These are phyloP conservation scores for Elsinoe fawcettii DNA, from an alignment of 2,329 filamentous ascomycete species.

Conservation along the genomic window DNA sequence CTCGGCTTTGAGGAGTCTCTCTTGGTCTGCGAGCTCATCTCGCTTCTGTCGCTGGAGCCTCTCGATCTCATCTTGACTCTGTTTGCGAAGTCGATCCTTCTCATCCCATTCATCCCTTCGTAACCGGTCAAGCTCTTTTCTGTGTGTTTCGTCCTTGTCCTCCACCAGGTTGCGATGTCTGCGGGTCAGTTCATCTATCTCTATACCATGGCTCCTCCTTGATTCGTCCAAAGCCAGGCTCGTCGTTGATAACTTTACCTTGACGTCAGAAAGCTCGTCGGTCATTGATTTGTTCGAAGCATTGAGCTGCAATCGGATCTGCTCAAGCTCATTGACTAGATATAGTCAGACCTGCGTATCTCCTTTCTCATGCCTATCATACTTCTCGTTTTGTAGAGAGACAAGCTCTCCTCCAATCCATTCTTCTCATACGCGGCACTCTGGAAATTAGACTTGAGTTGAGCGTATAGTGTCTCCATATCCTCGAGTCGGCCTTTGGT, in stretches of 20 bases:
- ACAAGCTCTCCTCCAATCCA: conserved; percentile 64
- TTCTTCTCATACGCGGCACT: conserved; percentile 60
- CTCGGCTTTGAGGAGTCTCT: conserved; percentile 56
- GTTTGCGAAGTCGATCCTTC: conserved; percentile 35
- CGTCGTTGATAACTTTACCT: conserved; percentile 43
- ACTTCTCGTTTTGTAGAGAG: conserved; percentile 69
- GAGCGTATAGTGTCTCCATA: conserved; percentile 66
- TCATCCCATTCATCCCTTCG: conserved; percentile 44
- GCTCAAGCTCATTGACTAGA: conserved; percentile 51
- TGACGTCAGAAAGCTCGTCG: conserved; percentile 59
- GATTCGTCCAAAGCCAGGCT: conserved; percentile 46
- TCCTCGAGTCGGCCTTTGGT: conserved; percentile 66
- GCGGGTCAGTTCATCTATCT: conserved; percentile 45
- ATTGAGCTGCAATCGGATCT: conserved; percentile 42
- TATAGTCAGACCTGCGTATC: conserved; percentile 12
- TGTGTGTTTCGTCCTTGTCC: conserved; percentile 46
- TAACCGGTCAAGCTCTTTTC: conserved; percentile 50
- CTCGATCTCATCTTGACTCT: conserved; percentile 49
- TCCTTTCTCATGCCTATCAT: conserved; percentile 26
- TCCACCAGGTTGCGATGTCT: conserved; percentile 52
- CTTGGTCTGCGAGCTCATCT: conserved; percentile 59
- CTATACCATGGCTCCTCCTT: conserved; percentile 44
- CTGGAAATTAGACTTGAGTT: conserved; percentile 65
- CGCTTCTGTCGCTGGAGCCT: conserved; percentile 54
- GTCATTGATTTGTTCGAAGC: conserved; percentile 51